phyloP scores from a whole-genome alignment of 2,329 filamentous ascomycete genomes.

The Nemania diffusa region DNA sequence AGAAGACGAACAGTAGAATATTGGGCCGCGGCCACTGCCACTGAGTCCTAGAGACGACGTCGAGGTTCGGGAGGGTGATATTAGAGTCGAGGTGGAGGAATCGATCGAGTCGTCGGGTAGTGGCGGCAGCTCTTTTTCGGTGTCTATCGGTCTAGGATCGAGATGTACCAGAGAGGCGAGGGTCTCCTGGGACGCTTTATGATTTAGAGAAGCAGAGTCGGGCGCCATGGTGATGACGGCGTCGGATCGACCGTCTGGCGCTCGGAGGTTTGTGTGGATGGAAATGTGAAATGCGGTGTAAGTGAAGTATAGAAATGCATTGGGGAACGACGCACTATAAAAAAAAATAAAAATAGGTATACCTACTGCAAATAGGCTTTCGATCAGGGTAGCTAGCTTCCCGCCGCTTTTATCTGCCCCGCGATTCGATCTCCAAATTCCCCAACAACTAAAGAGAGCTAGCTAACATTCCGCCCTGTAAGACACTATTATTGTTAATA shows the following conservation, averaged over 20 bases:
- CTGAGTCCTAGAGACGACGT: slow-evolving; percentile 67
- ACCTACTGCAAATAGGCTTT: no score
- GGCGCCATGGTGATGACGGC: slow-evolving; percentile 37
- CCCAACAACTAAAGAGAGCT: neutral
- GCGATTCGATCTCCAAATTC: slow-evolving; percentile 51
- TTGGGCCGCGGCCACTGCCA: slow-evolving; percentile 70
- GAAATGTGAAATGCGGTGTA: neutral
- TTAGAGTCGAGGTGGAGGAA: slow-evolving; percentile 47
- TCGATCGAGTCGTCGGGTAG: slow-evolving; percentile 52
- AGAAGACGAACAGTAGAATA: slow-evolving; percentile 75
- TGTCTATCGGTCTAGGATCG: slow-evolving; percentile 82
- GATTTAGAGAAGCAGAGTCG: slow-evolving; percentile 52
- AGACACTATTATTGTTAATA: neutral
- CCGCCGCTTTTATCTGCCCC: neutral
- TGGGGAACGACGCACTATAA: neutral
- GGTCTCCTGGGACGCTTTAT: slow-evolving; percentile 62
- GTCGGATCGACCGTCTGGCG: neutral
- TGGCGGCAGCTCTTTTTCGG: slow-evolving; percentile 60
- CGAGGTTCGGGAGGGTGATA: slow-evolving; percentile 55
- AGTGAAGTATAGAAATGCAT: neutral
- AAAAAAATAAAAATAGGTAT: neutral
- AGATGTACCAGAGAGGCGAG: slow-evolving; percentile 77
- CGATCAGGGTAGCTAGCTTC: neutral
- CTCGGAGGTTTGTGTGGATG: neutral
- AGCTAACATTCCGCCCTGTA: no score